Evolutionary conservation across 2,329 filamentous ascomycete genomes (phyloP).

Genomic region (Talaromyces verruculosus): DNA sequence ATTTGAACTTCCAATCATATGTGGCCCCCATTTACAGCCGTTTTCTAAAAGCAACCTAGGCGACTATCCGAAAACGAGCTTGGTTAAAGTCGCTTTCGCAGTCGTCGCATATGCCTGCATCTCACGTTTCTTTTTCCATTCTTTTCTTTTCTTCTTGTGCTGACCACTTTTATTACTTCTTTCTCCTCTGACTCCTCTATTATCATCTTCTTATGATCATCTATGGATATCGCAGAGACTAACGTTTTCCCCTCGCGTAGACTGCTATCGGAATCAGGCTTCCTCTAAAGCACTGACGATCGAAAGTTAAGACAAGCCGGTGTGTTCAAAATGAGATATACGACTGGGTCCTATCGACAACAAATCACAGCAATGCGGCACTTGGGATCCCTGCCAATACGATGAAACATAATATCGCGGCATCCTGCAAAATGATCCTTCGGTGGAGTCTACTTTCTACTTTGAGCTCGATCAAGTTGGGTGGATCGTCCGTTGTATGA

Average conservation of each 20-base stretch:
- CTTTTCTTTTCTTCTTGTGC: slow-evolving; percentile 9
- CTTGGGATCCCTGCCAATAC: slow-evolving; percentile 1
- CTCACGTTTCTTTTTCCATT: background rate
- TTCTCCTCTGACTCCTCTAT: background rate
- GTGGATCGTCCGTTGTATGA: slow-evolving; percentile 1
- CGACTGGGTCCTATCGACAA: background rate
- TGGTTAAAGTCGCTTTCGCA: background rate
- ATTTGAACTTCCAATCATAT: background rate
- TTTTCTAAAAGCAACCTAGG: background rate
- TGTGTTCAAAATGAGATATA: slow-evolving; percentile 2
- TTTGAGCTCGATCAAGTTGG: background rate
- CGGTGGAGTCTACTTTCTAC: slow-evolving; percentile 12
- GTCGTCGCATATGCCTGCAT: background rate
- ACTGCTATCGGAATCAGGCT: slow-evolving; percentile 51
- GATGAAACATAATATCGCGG: background rate
- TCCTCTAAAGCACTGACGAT: slow-evolving; percentile 38
- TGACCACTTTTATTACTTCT: background rate
- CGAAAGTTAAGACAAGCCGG: slow-evolving; percentile 8
- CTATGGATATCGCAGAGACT: slow-evolving; percentile 18
- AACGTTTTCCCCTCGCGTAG: slow-evolving; percentile 44
- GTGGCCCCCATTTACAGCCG: background rate
- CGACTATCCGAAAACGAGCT: background rate
- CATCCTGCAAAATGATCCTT: slow-evolving; percentile 9
- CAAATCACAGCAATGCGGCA: slow-evolving; percentile 12
- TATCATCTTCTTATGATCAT: slow-evolving; percentile 7